A percentile compares a stretch with the other conserved stretches of the same genome.
phyloP scores from a whole-genome alignment of 1,284 basidiomycete species.

The Irpex sp. region DNA sequence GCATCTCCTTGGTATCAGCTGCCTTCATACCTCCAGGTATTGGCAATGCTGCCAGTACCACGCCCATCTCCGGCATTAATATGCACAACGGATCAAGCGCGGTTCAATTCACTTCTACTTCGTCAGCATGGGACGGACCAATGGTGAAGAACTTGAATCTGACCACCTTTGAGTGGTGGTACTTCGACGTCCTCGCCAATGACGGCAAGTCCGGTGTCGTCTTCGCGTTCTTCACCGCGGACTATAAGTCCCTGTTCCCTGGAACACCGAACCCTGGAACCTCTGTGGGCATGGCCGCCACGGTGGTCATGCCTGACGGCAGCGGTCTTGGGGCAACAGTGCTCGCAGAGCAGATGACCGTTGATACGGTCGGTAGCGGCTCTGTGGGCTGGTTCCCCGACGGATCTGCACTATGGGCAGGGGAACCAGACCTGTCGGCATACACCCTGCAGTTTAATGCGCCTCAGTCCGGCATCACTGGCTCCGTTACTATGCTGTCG shows the following conservation, averaged over 20 bases:
- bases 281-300: not conserved
- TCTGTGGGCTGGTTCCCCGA: slow-evolving; percentile 1
- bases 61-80: not conserved
- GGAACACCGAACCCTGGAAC: slow-evolving; percentile 5
- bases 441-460: slow-evolving; percentile 9
- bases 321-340: not conserved
- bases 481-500: slow-evolving; percentile 4
- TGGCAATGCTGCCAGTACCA: slow-evolving; percentile 1
- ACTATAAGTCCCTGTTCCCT: slow-evolving; percentile 8
- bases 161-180: slow-evolving; percentile 14
- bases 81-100: slow-evolving; percentile 4
- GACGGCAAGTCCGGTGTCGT: slow-evolving; percentile 5
- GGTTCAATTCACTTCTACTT: slow-evolving; percentile 5
- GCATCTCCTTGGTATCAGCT: not conserved
- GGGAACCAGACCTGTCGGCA: slow-evolving; percentile 9
- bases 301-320: not conserved
- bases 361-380: slow-evolving; percentile 7
- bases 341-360: slow-evolving; percentile 8
- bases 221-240: slow-evolving; percentile 9
- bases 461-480: slow-evolving; percentile 8
- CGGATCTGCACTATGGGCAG: slow-evolving; percentile 6
- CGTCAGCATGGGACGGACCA: slow-evolving; percentile 8
- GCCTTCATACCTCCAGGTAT: slow-evolving; percentile 9
- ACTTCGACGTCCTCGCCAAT: slow-evolving; percentile 9
- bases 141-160: slow-evolving; percentile 10